Evolutionary conservation across 371 early-diverging fungal species (phyloP), one percentile per base, ranked within the genome.

Genomic region (Mucor racemosus): DNA sequence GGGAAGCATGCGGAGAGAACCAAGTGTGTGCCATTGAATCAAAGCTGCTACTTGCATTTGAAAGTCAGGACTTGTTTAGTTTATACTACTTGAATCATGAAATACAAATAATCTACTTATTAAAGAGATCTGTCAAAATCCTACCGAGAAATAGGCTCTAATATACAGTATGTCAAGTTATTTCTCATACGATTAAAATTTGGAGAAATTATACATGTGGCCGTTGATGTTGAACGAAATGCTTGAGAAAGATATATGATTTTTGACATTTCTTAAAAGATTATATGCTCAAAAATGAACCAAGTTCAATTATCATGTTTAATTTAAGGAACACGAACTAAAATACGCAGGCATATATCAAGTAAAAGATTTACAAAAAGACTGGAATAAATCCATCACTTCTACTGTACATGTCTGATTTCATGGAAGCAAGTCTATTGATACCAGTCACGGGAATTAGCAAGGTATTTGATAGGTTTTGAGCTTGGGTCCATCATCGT

Each of bases 401-500:
- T 26, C 26, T 3, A 26, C n/a, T n/a, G n/a, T n/a, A n/a, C 26
- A 26, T 26, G 26, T 26, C 26, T 26, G 4, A 19, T n/a, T 7
- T 7, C 19, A 10, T 48, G 10, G 48, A 48, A 48, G 19, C 48
- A 21, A 8, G 48, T 48, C 48, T 48, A 9, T 21, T 48, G 19
- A 21, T 6, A 34, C 54, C 54, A 54, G 54, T 54, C 54, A 54
- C 54, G n/a, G 0, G 26, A 31, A 15, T 54, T 6, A 54, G 15
- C 54, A 17, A 42, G 42, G 42, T 15, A 34, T 54, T 54, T 54
- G 54, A 15, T 10, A 54, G 54, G 34, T 26, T 54, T 54, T 54
- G 50, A 63, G 39, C 56, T 63, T 54, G 56, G 63, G 63, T 41
- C 63, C 55, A 55, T 63, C 63, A 4, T 40, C 31, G 3, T 42